Base-by-base conservation (phyloP, 2,329 filamentous ascomycete genomes). In the Cladosporium sphaerospermum region DNA sequence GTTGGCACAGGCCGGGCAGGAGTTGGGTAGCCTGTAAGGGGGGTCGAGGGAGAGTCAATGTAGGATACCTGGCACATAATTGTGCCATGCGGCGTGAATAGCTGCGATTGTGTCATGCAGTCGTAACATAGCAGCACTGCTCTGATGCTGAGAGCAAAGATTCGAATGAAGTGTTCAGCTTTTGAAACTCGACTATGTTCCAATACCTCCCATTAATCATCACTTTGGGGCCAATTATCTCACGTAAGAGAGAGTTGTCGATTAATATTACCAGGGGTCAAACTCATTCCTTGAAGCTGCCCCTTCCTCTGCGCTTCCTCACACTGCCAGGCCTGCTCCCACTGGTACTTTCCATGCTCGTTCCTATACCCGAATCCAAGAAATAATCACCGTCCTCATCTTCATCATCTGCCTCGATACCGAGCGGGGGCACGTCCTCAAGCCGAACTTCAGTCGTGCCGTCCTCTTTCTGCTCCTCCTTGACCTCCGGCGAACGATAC, bases 1-100 rank as follows among this genome's bases (percentile, higher is more conserved):
- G 58, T 75, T 97, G 65, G 91, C 90, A 45, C 82, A 85, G 66
- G 89, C 88, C 39, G 88, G 86, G 46, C 84, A 85, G 42, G 86
- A 90, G 64, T 60, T 71, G 53, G 71, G 70, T 5, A 39, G n/a
- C n/a, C 36, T 39, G n/a, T 39, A 16, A 14, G 36, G 10, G 36
- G 9, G 34, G 2, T 10, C 2, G 36, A 28, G 23, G 7, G 23
- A 28, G 3, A 28, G 23, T 7, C 23, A 7, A 4, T 28, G 23
- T 28, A 28, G 7, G 23, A 28, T 28, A 28, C 23, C 23, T 28
- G 23, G 23, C 23, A 28, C 23, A 4, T 28, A 28, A 7, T 7
- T 28, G 23, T 28, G 23, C 7, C 23, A 28, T 28, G 23, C 5
- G 23, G 4, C 7, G 4, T 28, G 23, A 28, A 5, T 5, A 28